A percentile compares a stretch with the other conserved stretches of the same genome.
phyloP scores from a whole-genome alignment of 257 asterid species.

The Solanum tacnaense region DNA sequence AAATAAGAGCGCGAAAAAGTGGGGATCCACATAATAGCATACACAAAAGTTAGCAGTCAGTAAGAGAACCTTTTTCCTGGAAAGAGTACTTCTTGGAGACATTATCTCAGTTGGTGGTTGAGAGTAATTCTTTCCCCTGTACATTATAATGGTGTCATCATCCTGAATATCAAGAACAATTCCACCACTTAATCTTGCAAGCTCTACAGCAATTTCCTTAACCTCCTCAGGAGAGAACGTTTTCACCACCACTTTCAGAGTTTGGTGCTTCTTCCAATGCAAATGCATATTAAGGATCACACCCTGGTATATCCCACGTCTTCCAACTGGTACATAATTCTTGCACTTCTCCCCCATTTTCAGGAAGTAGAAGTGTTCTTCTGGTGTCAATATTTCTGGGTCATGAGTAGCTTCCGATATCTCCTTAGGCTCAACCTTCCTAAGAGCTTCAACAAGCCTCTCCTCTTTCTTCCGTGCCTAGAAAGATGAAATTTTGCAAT shows the following conservation, averaged over 20 bases:
- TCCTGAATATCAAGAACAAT: conserved; percentile 93
- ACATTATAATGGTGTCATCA: conserved; percentile 72
- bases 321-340: conserved; percentile 95
- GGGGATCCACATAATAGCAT: background rate
- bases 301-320: conserved; percentile 88
- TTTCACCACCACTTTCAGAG: conserved; percentile 79
- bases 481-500: conserved; percentile 2
- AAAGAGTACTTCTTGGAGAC: conserved; percentile 84
- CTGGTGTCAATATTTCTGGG: conserved; percentile 97
- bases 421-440: conserved; percentile 84
- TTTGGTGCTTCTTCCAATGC: conserved; percentile 99
- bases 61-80: conserved; percentile 70
- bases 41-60: background rate
- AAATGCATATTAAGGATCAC: conserved; percentile 96
- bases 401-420: conserved; percentile 66
- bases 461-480: conserved; percentile 85
- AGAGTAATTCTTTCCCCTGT: conserved; percentile 87
- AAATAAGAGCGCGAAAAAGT: background rate
- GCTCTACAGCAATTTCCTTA: conserved; percentile 75
- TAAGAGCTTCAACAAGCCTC: conserved; percentile 57
- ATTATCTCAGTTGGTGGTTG: conserved; percentile 98
- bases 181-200: conserved; percentile 91
- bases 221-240: conserved; percentile 88
- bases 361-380: conserved; percentile 91
- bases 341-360: conserved; percentile 92